Percentiles rank a stretch among this genome's conserved stretches.
Evolutionary conservation across 495 filamentous ascomycete species (phyloP).

Genomic region (Penicillium manginii): DNA sequence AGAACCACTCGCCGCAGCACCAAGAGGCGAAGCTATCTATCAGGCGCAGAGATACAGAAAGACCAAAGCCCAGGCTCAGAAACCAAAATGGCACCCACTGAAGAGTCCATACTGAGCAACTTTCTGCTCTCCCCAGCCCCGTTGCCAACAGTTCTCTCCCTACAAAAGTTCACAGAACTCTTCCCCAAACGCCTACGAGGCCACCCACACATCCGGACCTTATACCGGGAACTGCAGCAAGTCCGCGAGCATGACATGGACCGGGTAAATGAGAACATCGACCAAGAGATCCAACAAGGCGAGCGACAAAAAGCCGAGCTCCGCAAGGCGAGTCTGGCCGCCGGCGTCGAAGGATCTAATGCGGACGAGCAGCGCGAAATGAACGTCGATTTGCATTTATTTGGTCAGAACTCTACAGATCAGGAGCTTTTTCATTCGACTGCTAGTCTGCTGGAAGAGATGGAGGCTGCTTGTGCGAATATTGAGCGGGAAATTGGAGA

Average conservation of each 20-base stretch:
- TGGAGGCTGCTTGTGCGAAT: constrained; percentile 66
- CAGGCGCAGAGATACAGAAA: neutral
- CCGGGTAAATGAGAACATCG: constrained; percentile 68
- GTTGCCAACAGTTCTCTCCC: constrained; percentile 70
- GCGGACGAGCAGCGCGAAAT: constrained; percentile 69
- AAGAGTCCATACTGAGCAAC: constrained; percentile 70
- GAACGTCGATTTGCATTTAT: constrained; percentile 73
- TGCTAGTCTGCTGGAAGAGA: constrained; percentile 64
- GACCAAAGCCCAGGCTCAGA: neutral
- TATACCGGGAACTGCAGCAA: constrained; percentile 82
- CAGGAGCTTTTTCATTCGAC: constrained; percentile 58
- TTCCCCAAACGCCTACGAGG: constrained; percentile 72
- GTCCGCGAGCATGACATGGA: constrained; percentile 71
- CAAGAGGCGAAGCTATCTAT: neutral
- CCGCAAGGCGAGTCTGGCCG: constrained; percentile 54
- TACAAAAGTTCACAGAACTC: constrained; percentile 73
- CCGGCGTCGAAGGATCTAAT: constrained; percentile 55
- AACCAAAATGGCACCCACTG: constrained; percentile 63
- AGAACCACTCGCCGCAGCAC: neutral
- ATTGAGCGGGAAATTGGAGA: constrained; percentile 67
- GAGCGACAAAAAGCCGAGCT: constrained; percentile 65
- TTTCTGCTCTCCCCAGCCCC: constrained; percentile 78
- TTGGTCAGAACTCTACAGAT: constrained; percentile 55
- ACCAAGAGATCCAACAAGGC: constrained; percentile 64
- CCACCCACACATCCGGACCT: constrained; percentile 69